phyloP scores from a whole-genome alignment of 108 stramenopile species.

The Poteriospumella lacustris region DNA sequence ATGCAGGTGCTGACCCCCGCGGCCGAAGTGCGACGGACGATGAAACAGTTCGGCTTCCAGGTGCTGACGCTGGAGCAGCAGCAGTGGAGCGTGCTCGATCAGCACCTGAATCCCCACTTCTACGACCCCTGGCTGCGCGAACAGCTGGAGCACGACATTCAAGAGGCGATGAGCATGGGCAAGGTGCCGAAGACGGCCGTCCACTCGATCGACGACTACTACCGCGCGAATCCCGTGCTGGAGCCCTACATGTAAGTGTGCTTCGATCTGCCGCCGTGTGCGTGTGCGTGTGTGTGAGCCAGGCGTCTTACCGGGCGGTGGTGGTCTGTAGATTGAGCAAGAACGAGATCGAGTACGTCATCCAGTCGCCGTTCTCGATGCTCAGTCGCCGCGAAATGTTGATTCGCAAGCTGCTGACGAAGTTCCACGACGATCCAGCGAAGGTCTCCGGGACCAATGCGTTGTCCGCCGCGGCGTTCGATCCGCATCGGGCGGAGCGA shows the following conservation, averaged over 20 bases:
- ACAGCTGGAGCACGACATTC: not conserved
- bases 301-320: not conserved
- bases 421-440: conserved; percentile 50
- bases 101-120: conserved; percentile 30
- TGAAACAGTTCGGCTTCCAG: conserved; percentile 36
- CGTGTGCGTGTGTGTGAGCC: not conserved
- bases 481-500: conserved; percentile 32
- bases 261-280: too few relatives aligned
- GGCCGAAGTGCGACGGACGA: conserved; percentile 38
- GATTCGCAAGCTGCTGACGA: conserved; percentile 45
- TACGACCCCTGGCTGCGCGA: conserved; percentile 49
- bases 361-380: conserved; percentile 30
- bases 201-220: too few relatives aligned
- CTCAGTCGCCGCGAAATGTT: conserved; percentile 41
- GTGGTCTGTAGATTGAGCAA: conserved; percentile 31
- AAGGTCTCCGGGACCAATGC: conserved; percentile 4
- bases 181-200: conserved; percentile 33
- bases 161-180: not conserved
- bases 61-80: conserved; percentile 45
- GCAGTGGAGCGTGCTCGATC: conserved; percentile 51
- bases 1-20: conserved; percentile 52
- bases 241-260: conserved; percentile 6
- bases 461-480: conserved; percentile 23
- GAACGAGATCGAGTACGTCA: conserved; percentile 37
- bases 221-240: not conserved